These are phyloP conservation scores for Psilocybe cubensis DNA, from an alignment of 768 basidiomycete genomes.

Conservation along the genomic window DNA sequence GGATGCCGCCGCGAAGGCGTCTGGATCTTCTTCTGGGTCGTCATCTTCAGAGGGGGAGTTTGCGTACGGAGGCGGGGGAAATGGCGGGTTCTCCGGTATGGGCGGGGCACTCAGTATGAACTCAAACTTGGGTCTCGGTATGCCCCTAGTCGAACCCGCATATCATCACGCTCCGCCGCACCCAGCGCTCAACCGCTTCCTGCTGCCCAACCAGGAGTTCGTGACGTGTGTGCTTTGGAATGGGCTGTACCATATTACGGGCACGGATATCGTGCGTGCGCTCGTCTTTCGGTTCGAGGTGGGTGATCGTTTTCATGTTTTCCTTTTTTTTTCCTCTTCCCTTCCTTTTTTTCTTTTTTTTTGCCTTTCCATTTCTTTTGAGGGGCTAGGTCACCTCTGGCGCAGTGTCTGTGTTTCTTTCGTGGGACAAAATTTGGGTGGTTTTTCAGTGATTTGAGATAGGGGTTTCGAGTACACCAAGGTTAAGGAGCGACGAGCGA, in stretches of 20 bases:
- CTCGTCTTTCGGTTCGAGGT: slow-evolving; percentile 94
- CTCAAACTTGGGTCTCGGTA: no score
- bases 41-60: no score
- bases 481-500: no score
- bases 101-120: slow-evolving; percentile 15
- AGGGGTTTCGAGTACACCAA: no score
- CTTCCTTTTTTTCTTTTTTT: no score
- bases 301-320: slow-evolving; percentile 12
- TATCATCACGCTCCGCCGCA: slow-evolving; percentile 59
- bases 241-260: slow-evolving; percentile 91
- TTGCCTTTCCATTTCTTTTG: no score
- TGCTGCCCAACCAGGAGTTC: slow-evolving; percentile 84
- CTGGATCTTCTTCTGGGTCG: slow-evolving; percentile 18
- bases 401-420: no score
- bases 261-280: slow-evolving; percentile 95
- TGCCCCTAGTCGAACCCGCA: slow-evolving; percentile 30
- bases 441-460: no score
- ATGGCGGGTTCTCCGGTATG: slow-evolving; percentile 17
- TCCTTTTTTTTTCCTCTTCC: slow-evolving; percentile 18
- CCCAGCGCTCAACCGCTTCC: slow-evolving; percentile 83
- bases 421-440: no score
- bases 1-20: slow-evolving; percentile 42
- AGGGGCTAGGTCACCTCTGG: no score
- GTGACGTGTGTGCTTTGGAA: slow-evolving; percentile 94
- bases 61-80: slow-evolving; percentile 5